Evolutionary conservation across 2,329 filamentous ascomycete species (phyloP), one percentile per base, ranked within the genome.

Genomic region (Arthrinium puccinioides): DNA sequence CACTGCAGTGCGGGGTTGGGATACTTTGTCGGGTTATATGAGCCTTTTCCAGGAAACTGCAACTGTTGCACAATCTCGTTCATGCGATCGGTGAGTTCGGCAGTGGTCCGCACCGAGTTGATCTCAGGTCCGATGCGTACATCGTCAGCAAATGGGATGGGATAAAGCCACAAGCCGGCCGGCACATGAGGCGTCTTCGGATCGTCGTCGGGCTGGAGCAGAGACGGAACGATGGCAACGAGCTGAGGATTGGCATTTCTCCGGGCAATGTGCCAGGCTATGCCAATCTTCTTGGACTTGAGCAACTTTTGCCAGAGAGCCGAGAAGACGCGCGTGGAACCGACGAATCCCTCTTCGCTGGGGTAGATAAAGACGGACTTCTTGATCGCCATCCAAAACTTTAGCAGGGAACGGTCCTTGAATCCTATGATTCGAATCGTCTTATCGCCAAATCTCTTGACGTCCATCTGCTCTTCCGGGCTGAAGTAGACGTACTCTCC

Each of bases 291-390:
- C 35, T 87, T 71, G 33, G 83, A 79, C 38, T 79, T 77, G 5
- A 90, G 62, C 2, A 98, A 71, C 55, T 94, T 97, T 51, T 88
- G 82, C 64, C 94, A 88, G 16, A 98, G 65, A 0, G 92, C 87
- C 3, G 89, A 82, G 57, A 97, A 98, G 3, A 95, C 88, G 7
- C 92, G 81, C 0, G 88, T 94, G 2, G 89, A 97, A 15, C 92
- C 92, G 19, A 96, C 74, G 50, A 81, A 94, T 44, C 87, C 84
- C 45, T 88, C 82, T 61, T 98, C 92, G 14, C 84, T 92, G 0
- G 92, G 92, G 53, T 94, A 97, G 41, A 98, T 86, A 59, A 96
- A 98, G 0, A 80, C 87, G 1, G 89, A 86, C 50, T 89, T 88
- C 54, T 85, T 87, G 33, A 86, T 71, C 23, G 86, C 88, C 2